Evolutionary conservation across 1,284 basidiomycete species (phyloP).

Genomic region (Trametes versicolor): DNA sequence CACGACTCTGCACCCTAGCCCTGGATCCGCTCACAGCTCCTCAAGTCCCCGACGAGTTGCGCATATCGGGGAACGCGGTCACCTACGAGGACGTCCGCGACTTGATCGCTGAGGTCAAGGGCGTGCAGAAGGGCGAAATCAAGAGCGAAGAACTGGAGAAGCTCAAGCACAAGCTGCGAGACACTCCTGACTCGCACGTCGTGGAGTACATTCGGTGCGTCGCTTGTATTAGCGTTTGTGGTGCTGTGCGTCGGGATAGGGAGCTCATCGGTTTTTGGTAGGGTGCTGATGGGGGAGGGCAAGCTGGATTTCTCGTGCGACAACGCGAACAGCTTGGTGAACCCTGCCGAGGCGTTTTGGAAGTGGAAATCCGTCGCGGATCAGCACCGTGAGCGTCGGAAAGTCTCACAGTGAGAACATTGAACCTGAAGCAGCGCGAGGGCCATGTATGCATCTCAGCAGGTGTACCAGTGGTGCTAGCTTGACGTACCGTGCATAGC

Average conservation of each 20-base stretch:
- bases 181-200: constrained; percentile 14
- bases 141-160: constrained; percentile 32
- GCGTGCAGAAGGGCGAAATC: constrained; percentile 29
- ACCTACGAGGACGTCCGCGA: constrained; percentile 34
- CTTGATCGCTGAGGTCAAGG: constrained; percentile 30
- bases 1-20: constrained; percentile 41
- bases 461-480: too few relatives aligned
- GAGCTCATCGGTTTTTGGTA: constrained; percentile 18
- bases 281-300: constrained; percentile 42
- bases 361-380: constrained; percentile 43
- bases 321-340: constrained; percentile 42
- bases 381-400: constrained; percentile 6
- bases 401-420: not conserved
- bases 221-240: too few relatives aligned
- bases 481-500: too few relatives aligned
- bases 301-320: constrained; percentile 41
- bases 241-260: not conserved
- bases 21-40: constrained; percentile 33
- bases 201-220: constrained; percentile 25
- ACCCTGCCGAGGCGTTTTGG: constrained; percentile 40
- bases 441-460: too few relatives aligned
- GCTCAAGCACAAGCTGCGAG: constrained; percentile 19
- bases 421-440: not conserved
- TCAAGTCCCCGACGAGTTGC: constrained; percentile 40
- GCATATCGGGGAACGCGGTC: constrained; percentile 34